Evolutionary conservation across 2,329 filamentous ascomycete genomes (phyloP).

Genomic region (Pestalotiopsis sp.): DNA sequence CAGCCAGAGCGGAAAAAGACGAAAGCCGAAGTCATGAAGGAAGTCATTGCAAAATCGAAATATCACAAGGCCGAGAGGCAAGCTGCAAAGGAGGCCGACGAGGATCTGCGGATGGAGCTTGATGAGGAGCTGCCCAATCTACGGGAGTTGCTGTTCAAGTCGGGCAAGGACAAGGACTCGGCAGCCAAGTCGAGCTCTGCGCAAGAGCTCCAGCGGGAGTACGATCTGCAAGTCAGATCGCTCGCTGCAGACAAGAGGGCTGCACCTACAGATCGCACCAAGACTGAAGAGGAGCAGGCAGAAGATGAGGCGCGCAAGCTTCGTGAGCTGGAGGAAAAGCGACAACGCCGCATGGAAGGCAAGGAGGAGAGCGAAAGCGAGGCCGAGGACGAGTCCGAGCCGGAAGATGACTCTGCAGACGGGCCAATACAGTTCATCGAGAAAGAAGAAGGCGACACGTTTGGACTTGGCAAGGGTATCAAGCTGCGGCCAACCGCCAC

Average conservation of each 20-base stretch:
- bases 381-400: constrained; percentile 35
- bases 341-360: constrained; percentile 84
- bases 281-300: constrained; percentile 85
- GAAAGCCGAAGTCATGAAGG: constrained; percentile 97
- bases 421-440: constrained; percentile 28
- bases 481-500: constrained; percentile 58
- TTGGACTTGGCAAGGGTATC: constrained; percentile 63
- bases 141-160: constrained; percentile 67
- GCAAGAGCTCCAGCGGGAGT: constrained; percentile 77
- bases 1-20: constrained; percentile 86
- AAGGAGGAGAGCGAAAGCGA: constrained; percentile 53
- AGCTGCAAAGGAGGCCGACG: constrained; percentile 88
- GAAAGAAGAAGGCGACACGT: constrained; percentile 57
- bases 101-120: constrained; percentile 80
- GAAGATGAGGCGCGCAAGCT: constrained; percentile 77
- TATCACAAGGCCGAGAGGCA: constrained; percentile 93
- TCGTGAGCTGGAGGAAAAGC: constrained; percentile 80
- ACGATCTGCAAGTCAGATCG: constrained; percentile 81
- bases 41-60: constrained; percentile 97
- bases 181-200: constrained; percentile 52
- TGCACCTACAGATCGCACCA: constrained; percentile 82
- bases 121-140: constrained; percentile 83
- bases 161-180: constrained; percentile 38
- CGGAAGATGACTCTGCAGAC: constrained; percentile 28
- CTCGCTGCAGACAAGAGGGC: constrained; percentile 84